A percentile compares a stretch with the other conserved stretches of the same genome.
phyloP scores from a whole-genome alignment of 352 stramenopile genomes.

The Globisporangium cylindrosporum region DNA sequence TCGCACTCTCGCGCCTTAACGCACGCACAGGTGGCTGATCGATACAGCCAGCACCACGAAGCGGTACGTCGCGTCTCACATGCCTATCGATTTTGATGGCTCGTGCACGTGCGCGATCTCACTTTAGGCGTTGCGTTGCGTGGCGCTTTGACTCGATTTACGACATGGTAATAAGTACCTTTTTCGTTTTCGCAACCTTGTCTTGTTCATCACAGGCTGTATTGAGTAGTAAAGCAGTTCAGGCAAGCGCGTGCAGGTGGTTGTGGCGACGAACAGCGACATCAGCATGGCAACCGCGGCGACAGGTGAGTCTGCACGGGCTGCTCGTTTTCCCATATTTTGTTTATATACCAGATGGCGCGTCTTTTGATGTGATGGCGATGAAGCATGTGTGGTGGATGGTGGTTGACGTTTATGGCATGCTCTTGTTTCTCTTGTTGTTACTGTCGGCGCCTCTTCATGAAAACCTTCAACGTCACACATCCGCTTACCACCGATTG shows the following conservation, averaged over 20 bases:
- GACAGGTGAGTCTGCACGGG: constrained; percentile 1
- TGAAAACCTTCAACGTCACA: not conserved
- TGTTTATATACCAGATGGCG: not conserved
- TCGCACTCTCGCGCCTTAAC: not conserved
- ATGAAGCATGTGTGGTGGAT: not conserved
- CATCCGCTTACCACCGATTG: not conserved
- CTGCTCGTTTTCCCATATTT: constrained; percentile 10
- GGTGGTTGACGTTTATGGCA: constrained; percentile 1
- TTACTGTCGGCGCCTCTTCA: not conserved
- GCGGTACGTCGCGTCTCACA: not conserved
- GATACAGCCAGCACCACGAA: not conserved
- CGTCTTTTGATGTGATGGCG: not conserved
- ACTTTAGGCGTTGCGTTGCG: not conserved
- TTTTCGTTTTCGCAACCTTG: no score
- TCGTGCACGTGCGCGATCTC: not conserved
- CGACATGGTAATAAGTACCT: not conserved
- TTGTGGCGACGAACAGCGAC: not conserved
- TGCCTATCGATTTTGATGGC: not conserved
- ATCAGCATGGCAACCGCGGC: constrained; percentile 8
- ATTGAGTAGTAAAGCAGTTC: not conserved
- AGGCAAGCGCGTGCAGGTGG: not conserved
- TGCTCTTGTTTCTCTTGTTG: not conserved
- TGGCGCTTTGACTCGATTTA: not conserved
- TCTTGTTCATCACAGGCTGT: no score
- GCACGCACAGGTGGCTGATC: not conserved